Percentiles rank a stretch among this genome's conserved stretches.
These are phyloP conservation scores for Telfairia occidentalis DNA, from an alignment of 331 rosid species.

Conservation along the genomic window DNA sequence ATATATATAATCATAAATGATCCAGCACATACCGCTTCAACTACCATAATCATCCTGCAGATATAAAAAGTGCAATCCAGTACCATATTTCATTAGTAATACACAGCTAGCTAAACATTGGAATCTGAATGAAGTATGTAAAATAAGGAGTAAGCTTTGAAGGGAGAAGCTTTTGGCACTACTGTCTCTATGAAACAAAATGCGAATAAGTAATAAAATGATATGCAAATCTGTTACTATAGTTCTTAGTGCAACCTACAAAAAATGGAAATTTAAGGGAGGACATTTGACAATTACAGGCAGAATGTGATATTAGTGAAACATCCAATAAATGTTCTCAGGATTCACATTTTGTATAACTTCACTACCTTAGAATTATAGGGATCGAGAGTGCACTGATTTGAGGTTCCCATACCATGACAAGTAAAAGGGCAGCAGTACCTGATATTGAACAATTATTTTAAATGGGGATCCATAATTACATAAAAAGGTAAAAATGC, in stretches of 20 bases:
- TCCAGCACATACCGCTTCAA: constrained; percentile 77
- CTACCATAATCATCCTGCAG: constrained; percentile 81
- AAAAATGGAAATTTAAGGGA: not conserved
- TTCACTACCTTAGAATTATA: constrained; percentile 54
- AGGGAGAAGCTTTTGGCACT: constrained; percentile 1
- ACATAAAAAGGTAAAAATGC: not conserved
- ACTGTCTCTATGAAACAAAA: not conserved
- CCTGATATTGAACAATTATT: constrained; percentile 33
- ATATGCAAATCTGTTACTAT: not conserved
- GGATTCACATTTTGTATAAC: constrained; percentile 5
- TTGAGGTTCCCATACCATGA: constrained; percentile 83
- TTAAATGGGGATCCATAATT: not conserved
- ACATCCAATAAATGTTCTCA: no score
- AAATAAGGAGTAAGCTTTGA: not conserved
- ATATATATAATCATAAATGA: constrained; percentile 75
- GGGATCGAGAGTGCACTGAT: constrained; percentile 62
- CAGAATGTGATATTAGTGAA: not conserved
- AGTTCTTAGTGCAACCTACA: not conserved
- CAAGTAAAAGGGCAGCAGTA: constrained; percentile 91
- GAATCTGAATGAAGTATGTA: not conserved
- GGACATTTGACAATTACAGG: not conserved
- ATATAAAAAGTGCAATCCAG: constrained; percentile 19
- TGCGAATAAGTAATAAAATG: not conserved
- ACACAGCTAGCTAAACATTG: not conserved
- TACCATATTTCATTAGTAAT: not conserved